Evolutionary conservation across 2,329 filamentous ascomycete species (phyloP).

Genomic region (Diaporthe vaccinii): DNA sequence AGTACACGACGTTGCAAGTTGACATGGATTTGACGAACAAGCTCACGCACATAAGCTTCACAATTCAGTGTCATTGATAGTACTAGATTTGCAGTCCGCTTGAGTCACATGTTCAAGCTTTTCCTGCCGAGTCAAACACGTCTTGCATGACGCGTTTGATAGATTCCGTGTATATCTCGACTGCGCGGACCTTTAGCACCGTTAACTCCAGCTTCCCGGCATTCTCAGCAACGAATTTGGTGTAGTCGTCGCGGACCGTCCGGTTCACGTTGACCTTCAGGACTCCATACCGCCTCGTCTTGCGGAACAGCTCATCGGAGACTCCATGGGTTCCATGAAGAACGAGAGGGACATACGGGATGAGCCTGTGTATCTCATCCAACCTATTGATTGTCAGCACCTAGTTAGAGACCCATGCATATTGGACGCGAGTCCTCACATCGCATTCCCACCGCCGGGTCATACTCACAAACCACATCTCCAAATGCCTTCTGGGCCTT

Average conservation of each 20-base stretch:
- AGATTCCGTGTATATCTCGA: slow-evolving; percentile 4
- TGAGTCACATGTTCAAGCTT: not conserved
- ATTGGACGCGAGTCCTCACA: not conserved
- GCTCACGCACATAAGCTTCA: too few species aligned
- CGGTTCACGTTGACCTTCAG: slow-evolving; percentile 46
- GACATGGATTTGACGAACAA: too few species aligned
- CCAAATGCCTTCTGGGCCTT: not conserved
- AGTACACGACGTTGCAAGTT: too few species aligned
- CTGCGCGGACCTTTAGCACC: slow-evolving; percentile 26
- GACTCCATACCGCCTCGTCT: slow-evolving; percentile 42
- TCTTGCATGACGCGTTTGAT: slow-evolving; percentile 20
- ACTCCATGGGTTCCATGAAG: slow-evolving; percentile 45
- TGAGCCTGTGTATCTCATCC: slow-evolving; percentile 2
- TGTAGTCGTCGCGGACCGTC: slow-evolving; percentile 46
- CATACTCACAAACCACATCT: not conserved
- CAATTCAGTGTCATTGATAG: too few species aligned
- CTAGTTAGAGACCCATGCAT: not conserved
- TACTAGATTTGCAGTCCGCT: not conserved
- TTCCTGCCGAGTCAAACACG: slow-evolving; percentile 6
- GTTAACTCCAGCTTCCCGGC: slow-evolving; percentile 37
- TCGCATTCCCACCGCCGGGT: not conserved
- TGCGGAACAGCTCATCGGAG: slow-evolving; percentile 43
- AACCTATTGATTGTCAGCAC: not conserved
- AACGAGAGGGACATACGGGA: slow-evolving; percentile 20
- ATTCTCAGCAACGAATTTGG: slow-evolving; percentile 40